Conservation (phyloP, 1,284 basidiomycete species). For the Porphyrellus sp. region DNA sequence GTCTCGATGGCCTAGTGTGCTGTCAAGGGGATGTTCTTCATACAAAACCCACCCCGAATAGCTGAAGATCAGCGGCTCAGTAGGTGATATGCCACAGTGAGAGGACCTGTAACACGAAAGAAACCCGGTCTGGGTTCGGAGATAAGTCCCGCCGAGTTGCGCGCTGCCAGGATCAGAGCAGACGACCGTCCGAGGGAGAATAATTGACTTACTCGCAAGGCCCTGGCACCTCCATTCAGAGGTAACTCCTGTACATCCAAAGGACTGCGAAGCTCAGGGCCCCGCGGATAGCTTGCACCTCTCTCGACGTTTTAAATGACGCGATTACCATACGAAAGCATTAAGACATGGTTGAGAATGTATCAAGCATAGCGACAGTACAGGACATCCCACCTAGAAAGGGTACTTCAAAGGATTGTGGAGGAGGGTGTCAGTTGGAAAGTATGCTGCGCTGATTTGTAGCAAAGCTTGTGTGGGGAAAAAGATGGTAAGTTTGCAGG, state of each 20-base stretch:
- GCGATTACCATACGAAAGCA: conserved; percentile 37
- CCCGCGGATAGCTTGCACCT: conserved; percentile 4
- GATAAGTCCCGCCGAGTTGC: conserved; percentile 6
- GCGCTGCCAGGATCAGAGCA: conserved; percentile 4
- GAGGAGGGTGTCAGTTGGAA: conserved; percentile 26
- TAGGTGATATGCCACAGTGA: conserved; percentile 11
- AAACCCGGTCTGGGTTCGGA: conserved; percentile 10
- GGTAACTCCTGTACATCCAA: conserved; percentile 11
- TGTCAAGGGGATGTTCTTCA: conserved; percentile 6
- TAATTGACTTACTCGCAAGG: conserved; percentile 16
- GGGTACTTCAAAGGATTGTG: conserved; percentile 30
- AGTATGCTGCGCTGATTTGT: conserved; percentile 25
- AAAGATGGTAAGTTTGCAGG: conserved; percentile 15
- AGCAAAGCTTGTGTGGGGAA: conserved; percentile 10
- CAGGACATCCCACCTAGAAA: conserved; percentile 33
- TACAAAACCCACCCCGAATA: conserved; percentile 8
- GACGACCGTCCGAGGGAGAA: conserved; percentile 2
- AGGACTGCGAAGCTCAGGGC: conserved; percentile 12
- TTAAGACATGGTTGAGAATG: conserved; percentile 36
- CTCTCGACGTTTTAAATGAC: conserved; percentile 27
- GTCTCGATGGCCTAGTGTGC: conserved; percentile 12
- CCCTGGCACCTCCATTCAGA: neutral
- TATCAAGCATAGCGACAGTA: conserved; percentile 38
- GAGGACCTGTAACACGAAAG: conserved; percentile 8
- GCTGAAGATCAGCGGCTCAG: conserved; percentile 8